Evolutionary conservation across 768 basidiomycete genomes (phyloP), one percentile per base, ranked within the genome.

Genomic region (Mycena amicta): DNA sequence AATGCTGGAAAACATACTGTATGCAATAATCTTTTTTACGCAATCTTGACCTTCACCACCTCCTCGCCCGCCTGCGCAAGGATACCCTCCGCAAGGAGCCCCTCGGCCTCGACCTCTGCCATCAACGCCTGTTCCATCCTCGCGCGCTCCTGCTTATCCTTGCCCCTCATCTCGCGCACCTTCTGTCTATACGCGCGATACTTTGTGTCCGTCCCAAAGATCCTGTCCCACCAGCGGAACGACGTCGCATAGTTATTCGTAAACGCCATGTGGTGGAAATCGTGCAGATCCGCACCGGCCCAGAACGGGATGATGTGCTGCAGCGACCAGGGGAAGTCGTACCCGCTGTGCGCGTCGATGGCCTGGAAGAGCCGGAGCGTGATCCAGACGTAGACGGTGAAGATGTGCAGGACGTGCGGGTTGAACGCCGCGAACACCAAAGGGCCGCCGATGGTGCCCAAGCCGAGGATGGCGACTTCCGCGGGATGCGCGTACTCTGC

Each of bases 401-500:
- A 66, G 67, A 99, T 93, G 78, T 99, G 97, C 47, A 98, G 80
- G 47, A 25, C 22, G 72, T 90, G 80, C 5, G 58, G 71, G 27
- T 85, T 86, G 70, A 91, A 83, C 76, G 76, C 85, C 75, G 89
- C 92, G 78, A 90, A 97, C 53, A 96, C 77, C 41, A 98, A 74
- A 2, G 96, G 96, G 2, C 94, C 94, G 29, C 81, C 80, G 62
- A 99, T 86, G 3, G 96, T 97, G 30, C 96, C 97, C 18, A 87
- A 84, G 25, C 95, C 95, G 53, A 98, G 88, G 65, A 98, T 94
- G 71, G 97, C 86, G 53, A 96, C 92, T 73, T 99, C 97, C 12
- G 93, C 86, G 0, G 97, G 97, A 74, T 99, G 97, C 1, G 97
- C 95, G 70, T 98, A 98, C 73, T 99, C 96, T 2, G 97, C 96